Conservation (phyloP, 2,329 filamentous ascomycete species). For the Coniochaeta pulveracea region DNA sequence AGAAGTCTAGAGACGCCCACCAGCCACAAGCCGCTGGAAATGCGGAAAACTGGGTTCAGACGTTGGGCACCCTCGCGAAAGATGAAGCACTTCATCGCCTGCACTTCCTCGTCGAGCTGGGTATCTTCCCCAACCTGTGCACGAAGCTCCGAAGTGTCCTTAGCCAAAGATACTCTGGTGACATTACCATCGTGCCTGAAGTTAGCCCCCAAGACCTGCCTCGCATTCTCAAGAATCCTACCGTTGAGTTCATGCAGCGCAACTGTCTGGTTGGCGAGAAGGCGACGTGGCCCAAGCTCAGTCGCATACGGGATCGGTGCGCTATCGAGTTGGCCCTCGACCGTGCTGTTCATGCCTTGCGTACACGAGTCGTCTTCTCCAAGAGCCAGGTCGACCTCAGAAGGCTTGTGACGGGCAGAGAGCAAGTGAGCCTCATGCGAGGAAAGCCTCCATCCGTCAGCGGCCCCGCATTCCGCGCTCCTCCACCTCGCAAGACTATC, state of each 20-base stretch:
- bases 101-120: conserved; percentile 69
- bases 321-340: conserved; percentile 82
- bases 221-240: conserved; percentile 72
- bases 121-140: conserved; percentile 66
- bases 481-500: conserved; percentile 8
- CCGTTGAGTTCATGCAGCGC: conserved; percentile 72
- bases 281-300: conserved; percentile 86
- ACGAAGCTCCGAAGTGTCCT: conserved; percentile 73
- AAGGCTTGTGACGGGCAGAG: conserved; percentile 25
- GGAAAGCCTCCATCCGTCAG: conserved; percentile 11
- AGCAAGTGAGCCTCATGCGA: too few species aligned
- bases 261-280: conserved; percentile 69
- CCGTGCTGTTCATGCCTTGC: conserved; percentile 56
- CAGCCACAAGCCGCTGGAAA: not conserved
- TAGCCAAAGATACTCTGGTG: conserved; percentile 84
- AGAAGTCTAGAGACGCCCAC: conserved; percentile 7
- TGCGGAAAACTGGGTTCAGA: conserved; percentile 43
- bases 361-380: conserved; percentile 58
- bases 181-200: conserved; percentile 86
- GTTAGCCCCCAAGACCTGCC: conserved; percentile 65
- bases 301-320: conserved; percentile 74
- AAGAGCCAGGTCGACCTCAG: conserved; percentile 51
- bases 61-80: conserved; percentile 61
- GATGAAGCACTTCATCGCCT: conserved; percentile 73
- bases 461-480: conserved; percentile 8